These are phyloP conservation scores for Stropharia rugosoannulata DNA, from an alignment of 768 basidiomycete genomes.

Conservation along the genomic window DNA sequence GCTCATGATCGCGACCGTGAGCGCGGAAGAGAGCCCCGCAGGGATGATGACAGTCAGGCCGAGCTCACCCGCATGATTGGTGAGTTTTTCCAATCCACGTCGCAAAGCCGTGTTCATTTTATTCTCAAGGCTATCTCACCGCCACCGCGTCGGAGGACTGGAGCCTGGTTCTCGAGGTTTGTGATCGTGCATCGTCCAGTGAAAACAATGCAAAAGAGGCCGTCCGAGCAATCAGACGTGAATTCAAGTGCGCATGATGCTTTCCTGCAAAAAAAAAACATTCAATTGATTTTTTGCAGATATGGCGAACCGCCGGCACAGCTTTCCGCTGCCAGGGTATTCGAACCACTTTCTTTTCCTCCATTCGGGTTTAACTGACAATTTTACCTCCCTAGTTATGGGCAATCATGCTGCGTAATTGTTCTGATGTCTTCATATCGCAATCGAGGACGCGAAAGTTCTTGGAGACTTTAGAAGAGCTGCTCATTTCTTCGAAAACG, in stretches of 20 bases:
- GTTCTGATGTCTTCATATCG: slow-evolving; percentile 65
- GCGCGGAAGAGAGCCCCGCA: slow-evolving; percentile 19
- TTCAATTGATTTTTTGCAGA: slow-evolving; percentile 30
- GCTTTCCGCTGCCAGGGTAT: slow-evolving; percentile 71
- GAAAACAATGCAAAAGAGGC: slow-evolving; percentile 83
- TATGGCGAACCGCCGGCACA: slow-evolving; percentile 77
- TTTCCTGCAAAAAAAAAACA: not conserved
- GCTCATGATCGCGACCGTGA: slow-evolving; percentile 28
- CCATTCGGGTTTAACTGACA: not conserved
- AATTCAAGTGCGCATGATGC: slow-evolving; percentile 67
- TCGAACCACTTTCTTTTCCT: slow-evolving; percentile 16
- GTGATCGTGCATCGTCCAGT: slow-evolving; percentile 73
- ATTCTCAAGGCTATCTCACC: slow-evolving; percentile 61
- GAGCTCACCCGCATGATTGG: slow-evolving; percentile 75
- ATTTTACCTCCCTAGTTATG: slow-evolving; percentile 53
- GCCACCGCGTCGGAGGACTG: slow-evolving; percentile 83
- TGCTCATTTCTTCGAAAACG: slow-evolving; percentile 59
- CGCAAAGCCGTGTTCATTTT: not conserved
- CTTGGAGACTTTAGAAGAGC: slow-evolving; percentile 74
- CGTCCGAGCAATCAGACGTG: slow-evolving; percentile 74
- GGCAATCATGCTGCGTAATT: slow-evolving; percentile 89
- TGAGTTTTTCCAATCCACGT: slow-evolving; percentile 24
- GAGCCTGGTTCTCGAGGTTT: slow-evolving; percentile 80
- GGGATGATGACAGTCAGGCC: slow-evolving; percentile 40
- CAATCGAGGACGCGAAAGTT: slow-evolving; percentile 78